Conservation (phyloP, 352 stramenopile genomes). For the Globisporangium abappressorium region DNA sequence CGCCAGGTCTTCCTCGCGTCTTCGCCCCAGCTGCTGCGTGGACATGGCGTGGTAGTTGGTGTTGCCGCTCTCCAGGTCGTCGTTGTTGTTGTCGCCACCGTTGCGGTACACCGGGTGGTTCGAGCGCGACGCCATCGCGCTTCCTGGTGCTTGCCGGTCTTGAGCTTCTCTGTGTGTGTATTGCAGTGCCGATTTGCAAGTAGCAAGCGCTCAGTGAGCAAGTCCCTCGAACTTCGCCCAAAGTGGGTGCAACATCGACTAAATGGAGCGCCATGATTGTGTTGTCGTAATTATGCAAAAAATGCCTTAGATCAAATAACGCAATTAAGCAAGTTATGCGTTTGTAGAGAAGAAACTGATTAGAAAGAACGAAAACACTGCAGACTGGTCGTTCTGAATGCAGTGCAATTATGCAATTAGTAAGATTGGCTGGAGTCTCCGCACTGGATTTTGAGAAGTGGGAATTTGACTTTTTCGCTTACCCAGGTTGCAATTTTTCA, state of each 20-base stretch:
- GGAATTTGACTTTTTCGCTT: not conserved
- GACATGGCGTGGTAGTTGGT: slow-evolving; percentile 65
- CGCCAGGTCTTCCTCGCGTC: slow-evolving; percentile 47
- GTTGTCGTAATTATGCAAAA: not conserved
- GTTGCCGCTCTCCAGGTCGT: slow-evolving; percentile 9
- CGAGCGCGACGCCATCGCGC: slow-evolving; percentile 19
- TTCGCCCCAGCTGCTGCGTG: slow-evolving; percentile 60
- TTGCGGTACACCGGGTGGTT: slow-evolving; percentile 38
- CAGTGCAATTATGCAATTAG: not conserved
- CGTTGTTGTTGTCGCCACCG: not conserved
- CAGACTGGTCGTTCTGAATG: not conserved
- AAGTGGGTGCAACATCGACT: not conserved
- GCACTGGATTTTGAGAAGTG: not conserved
- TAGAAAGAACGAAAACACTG: too few relatives aligned
- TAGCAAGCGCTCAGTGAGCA: not conserved
- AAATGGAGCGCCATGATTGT: not conserved
- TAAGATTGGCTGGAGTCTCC: not conserved
- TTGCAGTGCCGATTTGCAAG: not conserved
- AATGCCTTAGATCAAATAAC: not conserved
- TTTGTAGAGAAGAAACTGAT: not conserved
- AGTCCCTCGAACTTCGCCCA: too few relatives aligned
- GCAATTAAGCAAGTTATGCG: not conserved
- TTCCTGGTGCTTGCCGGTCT: not conserved
- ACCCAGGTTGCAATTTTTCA: not conserved
- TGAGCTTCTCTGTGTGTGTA: too few relatives aligned